Conservation (phyloP, 106 monocot genomes). For the Acanthochlamys bracteata region DNA sequence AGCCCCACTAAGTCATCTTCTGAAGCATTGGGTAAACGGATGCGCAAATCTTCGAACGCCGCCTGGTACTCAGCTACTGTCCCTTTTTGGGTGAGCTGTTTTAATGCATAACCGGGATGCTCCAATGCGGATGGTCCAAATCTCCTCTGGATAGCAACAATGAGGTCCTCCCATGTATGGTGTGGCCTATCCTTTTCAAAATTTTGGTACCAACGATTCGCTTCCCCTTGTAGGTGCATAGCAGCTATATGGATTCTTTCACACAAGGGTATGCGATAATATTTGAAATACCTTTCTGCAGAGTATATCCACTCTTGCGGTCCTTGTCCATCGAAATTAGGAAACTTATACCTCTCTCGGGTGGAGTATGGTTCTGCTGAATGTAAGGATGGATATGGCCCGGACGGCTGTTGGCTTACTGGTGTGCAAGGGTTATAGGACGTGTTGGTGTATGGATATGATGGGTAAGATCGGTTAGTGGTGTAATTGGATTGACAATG, state of each 20-base stretch:
- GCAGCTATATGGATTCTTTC: background rate
- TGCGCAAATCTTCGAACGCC: background rate
- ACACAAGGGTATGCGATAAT: background rate
- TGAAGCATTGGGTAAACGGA: background rate
- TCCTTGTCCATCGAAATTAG: background rate
- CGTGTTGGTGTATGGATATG: no score
- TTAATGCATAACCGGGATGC: background rate
- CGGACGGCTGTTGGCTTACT: no score
- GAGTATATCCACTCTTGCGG: background rate
- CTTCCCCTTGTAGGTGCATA: background rate
- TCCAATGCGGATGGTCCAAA: background rate
- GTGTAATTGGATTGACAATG: no score
- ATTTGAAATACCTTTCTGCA: background rate
- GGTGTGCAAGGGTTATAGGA: no score
- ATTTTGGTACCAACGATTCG: background rate
- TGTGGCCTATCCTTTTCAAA: background rate
- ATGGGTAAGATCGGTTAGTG: no score
- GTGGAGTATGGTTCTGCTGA: no score
- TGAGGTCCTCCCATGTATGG: background rate
- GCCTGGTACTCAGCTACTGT: background rate
- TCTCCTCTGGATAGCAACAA: background rate
- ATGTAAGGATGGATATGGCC: no score
- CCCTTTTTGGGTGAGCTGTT: background rate
- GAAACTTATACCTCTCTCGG: background rate
- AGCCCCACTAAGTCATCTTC: background rate